phyloP scores from a whole-genome alignment of 176 grass and related monocot species.

The Paspalum vaginatum region DNA sequence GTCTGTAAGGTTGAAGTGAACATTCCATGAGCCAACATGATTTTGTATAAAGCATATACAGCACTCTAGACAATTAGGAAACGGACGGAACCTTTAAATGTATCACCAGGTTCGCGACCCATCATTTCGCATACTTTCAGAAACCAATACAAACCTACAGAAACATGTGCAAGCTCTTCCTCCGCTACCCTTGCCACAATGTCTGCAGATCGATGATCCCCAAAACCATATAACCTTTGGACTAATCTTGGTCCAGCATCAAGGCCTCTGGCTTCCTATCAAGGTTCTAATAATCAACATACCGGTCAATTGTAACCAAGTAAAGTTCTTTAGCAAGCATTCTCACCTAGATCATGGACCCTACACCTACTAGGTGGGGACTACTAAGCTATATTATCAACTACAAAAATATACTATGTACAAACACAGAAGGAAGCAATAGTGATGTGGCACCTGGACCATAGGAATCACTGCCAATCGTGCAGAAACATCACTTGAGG shows the following conservation, averaged over 20 bases:
- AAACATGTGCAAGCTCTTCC: slow-evolving; percentile 88
- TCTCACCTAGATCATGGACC: neutral
- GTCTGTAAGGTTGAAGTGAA: slow-evolving; percentile 43
- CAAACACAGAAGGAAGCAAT: neutral
- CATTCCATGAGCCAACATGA: slow-evolving; percentile 27
- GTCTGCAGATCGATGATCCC: slow-evolving; percentile 74
- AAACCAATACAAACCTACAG: slow-evolving; percentile 87
- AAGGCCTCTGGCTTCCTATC: slow-evolving; percentile 93
- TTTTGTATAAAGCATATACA: neutral
- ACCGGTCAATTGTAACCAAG: slow-evolving; percentile 19
- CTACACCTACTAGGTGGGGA: slow-evolving; percentile 9
- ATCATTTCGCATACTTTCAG: slow-evolving; percentile 72
- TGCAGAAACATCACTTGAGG: slow-evolving; percentile 80
- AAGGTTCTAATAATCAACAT: slow-evolving; percentile 51
- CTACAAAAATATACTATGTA: neutral
- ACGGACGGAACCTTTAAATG: slow-evolving; percentile 67
- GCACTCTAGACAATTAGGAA: neutral
- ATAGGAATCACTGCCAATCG: slow-evolving; percentile 90
- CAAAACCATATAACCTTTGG: slow-evolving; percentile 74
- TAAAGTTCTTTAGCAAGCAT: neutral
- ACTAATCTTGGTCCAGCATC: slow-evolving; percentile 89
- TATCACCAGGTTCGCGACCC: slow-evolving; percentile 59
- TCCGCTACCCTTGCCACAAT: slow-evolving; percentile 77
- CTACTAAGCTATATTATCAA: neutral
- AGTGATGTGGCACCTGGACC: slow-evolving; percentile 64